A percentile compares a stretch with the other conserved stretches of the same genome.
Evolutionary conservation across 306 rosid genomes (phyloP).

Genomic region (Potentilla sterilis): DNA sequence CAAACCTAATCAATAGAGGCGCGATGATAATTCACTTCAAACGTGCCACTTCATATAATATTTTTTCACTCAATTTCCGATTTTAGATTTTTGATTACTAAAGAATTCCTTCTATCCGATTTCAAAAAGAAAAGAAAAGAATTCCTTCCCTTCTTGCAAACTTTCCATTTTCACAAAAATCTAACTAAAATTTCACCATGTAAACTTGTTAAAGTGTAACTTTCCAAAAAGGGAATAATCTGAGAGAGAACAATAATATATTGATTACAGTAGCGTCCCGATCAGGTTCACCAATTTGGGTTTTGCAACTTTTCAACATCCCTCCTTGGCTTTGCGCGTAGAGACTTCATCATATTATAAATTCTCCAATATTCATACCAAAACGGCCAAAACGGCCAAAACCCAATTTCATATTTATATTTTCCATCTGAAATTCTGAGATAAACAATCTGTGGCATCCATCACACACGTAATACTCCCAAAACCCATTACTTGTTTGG

Average conservation of each 20-base stretch:
- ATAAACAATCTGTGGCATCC: slow-evolving; percentile 45
- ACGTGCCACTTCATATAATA: neutral
- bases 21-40: neutral
- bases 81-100: neutral
- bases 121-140: too few relatives aligned
- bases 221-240: neutral
- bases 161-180: too few relatives aligned
- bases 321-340: neutral
- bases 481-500: slow-evolving; percentile 20
- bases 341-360: neutral
- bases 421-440: neutral
- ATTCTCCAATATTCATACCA: neutral
- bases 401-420: slow-evolving; percentile 5
- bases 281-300: slow-evolving; percentile 1
- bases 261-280: slow-evolving; percentile 11
- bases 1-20: too few relatives aligned
- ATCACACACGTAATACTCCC: slow-evolving; percentile 33
- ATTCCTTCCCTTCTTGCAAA: too few relatives aligned
- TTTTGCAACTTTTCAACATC: neutral
- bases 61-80: too few relatives aligned
- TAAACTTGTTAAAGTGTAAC: too few relatives aligned
- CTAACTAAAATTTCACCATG: too few relatives aligned
- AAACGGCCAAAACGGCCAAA: neutral
- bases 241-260: neutral
- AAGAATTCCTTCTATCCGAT: neutral